These are phyloP conservation scores for Metarhizium guizhouense DNA, from an alignment of 2,329 filamentous ascomycete species.

Conservation along the genomic window DNA sequence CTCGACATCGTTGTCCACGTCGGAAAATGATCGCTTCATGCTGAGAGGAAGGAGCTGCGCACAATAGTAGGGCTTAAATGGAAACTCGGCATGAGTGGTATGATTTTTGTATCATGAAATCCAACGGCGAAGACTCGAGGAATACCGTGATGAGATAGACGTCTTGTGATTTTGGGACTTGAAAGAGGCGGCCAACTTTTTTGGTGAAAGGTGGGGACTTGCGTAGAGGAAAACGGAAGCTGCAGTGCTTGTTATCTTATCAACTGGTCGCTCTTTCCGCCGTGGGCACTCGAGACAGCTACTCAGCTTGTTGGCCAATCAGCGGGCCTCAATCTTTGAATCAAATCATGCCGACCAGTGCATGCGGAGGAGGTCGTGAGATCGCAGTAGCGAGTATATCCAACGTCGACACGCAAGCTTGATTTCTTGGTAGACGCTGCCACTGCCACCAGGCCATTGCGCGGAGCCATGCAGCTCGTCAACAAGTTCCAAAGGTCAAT, in stretches of 20 bases:
- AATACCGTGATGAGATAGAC: not conserved
- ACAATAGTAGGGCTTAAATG: not conserved
- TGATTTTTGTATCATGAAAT: not conserved
- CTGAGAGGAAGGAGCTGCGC: constrained; percentile 7
- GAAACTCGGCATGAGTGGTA: not conserved
- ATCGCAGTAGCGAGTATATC: not conserved
- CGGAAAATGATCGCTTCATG: constrained; percentile 21
- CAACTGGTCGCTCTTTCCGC: not conserved
- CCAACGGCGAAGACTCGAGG: not conserved
- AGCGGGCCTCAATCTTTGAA: not conserved
- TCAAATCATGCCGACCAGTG: not conserved
- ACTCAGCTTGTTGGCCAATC: not conserved
- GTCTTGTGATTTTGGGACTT: not conserved
- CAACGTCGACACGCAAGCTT: not conserved
- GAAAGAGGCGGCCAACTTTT: not conserved
- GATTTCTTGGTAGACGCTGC: not conserved
- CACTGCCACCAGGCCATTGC: not conserved
- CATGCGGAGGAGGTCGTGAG: not conserved
- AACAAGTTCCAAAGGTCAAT: not conserved
- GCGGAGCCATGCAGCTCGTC: constrained; percentile 4
- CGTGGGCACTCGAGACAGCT: not conserved
- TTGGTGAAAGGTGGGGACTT: not conserved
- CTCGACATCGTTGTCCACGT: constrained; percentile 13
- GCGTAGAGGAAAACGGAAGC: not conserved
- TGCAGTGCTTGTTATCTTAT: no score